phyloP scores from a whole-genome alignment of 441 rosid species.

The Eruca vesicaria region DNA sequence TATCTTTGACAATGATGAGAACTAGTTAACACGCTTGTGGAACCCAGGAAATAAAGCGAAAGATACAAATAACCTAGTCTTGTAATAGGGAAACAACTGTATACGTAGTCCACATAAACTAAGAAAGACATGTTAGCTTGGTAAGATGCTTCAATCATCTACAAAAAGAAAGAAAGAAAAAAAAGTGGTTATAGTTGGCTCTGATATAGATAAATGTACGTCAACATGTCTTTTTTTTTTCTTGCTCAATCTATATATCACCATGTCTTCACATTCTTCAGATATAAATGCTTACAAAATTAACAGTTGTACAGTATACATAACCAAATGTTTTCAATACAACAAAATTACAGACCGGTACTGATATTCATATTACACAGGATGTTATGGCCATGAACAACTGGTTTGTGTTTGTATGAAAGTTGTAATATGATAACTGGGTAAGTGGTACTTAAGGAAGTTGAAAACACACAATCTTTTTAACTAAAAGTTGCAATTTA shows the following conservation, averaged over 20 bases:
- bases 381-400: background rate
- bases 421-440: background rate
- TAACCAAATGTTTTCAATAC: background rate
- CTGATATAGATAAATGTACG: background rate
- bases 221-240: background rate
- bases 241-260: background rate
- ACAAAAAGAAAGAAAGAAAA: background rate
- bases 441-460: background rate
- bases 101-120: background rate
- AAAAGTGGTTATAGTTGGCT: conserved; percentile 2
- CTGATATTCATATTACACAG: background rate
- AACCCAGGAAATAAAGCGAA: background rate
- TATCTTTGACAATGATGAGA: conserved; percentile 33
- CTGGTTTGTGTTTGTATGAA: background rate
- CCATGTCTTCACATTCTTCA: background rate
- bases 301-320: background rate
- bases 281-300: background rate
- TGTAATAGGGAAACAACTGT: background rate
- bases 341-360: background rate
- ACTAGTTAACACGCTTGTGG: conserved; percentile 23
- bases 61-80: background rate
- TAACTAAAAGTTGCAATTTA: background rate
- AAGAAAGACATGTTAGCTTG: conserved; percentile 17
- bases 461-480: background rate
- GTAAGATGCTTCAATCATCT: conserved; percentile 1